These are phyloP conservation scores for Astrothelium subdiscretum DNA, from an alignment of 495 filamentous ascomycete species.

Conservation along the genomic window DNA sequence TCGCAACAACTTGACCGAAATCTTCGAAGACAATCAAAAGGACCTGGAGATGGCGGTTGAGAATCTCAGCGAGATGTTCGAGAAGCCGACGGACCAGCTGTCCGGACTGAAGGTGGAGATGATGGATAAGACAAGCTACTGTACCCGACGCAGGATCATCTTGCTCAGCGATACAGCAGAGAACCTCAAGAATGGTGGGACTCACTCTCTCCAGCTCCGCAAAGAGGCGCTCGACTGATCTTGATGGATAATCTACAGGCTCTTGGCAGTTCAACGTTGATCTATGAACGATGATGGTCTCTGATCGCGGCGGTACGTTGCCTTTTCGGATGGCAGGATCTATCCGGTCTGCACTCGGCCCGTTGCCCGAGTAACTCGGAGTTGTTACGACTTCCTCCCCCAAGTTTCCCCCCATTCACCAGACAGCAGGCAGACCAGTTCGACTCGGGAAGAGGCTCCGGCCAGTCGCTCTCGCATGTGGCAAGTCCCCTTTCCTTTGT, in stretches of 20 bases:
- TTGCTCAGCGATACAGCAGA: constrained; percentile 83
- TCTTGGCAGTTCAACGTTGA: constrained; percentile 31
- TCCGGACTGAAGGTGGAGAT: constrained; percentile 86
- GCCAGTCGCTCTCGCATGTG: no score
- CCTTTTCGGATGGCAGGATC: no score
- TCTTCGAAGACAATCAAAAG: constrained; percentile 98
- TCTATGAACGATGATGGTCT: constrained; percentile 1
- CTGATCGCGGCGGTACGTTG: no score
- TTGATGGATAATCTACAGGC: constrained; percentile 11
- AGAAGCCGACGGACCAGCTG: constrained; percentile 80
- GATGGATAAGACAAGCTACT: constrained; percentile 95
- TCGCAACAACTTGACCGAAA: constrained; percentile 89
- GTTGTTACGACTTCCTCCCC: no score
- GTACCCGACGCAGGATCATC: constrained; percentile 82
- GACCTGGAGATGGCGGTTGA: constrained; percentile 96
- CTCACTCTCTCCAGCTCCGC: neutral
- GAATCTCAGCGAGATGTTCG: constrained; percentile 91
- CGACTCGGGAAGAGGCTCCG: no score
- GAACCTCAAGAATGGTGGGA: constrained; percentile 75
- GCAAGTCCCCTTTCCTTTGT: no score
- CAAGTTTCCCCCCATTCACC: no score
- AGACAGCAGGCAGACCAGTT: no score
- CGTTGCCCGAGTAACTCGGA: no score
- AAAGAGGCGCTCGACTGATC: constrained; percentile 1
- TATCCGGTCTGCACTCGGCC: no score